phyloP scores from a whole-genome alignment of 1,284 basidiomycete species.

The Naganishia sp. region DNA sequence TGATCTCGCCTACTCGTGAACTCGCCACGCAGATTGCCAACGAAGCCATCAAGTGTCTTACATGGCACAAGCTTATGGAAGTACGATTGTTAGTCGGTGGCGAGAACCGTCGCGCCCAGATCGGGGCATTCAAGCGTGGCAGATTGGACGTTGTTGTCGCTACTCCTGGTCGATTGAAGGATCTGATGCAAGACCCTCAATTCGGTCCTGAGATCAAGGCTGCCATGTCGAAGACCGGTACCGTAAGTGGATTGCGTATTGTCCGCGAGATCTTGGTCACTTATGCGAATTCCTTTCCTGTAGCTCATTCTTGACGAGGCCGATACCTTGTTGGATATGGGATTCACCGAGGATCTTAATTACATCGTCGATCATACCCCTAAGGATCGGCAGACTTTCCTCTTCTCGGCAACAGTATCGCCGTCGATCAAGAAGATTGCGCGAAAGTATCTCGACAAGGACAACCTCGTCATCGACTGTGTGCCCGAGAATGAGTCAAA shows the following conservation, averaged over 20 bases:
- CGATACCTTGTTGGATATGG: slow-evolving; percentile 93
- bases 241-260: slow-evolving; percentile 56
- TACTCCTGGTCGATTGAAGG: slow-evolving; percentile 86
- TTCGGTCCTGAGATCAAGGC: slow-evolving; percentile 57
- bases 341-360: slow-evolving; percentile 87
- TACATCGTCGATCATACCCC: slow-evolving; percentile 67
- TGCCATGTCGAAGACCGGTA: slow-evolving; percentile 57
- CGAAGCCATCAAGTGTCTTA: slow-evolving; percentile 72
- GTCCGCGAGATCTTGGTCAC: neutral
- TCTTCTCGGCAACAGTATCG: slow-evolving; percentile 85
- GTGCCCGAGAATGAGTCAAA: slow-evolving; percentile 63
- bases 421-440: slow-evolving; percentile 57
- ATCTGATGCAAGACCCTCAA: slow-evolving; percentile 67
- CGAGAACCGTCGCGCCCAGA: slow-evolving; percentile 65
- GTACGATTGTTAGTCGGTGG: slow-evolving; percentile 84
- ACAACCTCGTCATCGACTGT: slow-evolving; percentile 65
- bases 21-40: slow-evolving; percentile 90
- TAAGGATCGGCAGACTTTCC: slow-evolving; percentile 77
- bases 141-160: slow-evolving; percentile 85
- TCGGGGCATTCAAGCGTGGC: slow-evolving; percentile 66
- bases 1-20: slow-evolving; percentile 93
- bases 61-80: slow-evolving; percentile 66
- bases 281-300: slow-evolving; percentile 16
- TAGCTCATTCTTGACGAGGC: slow-evolving; percentile 92
- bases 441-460: slow-evolving; percentile 60